Conservation (phyloP, 805 yeast genomes). For the Nakazawaea holstii region DNA sequence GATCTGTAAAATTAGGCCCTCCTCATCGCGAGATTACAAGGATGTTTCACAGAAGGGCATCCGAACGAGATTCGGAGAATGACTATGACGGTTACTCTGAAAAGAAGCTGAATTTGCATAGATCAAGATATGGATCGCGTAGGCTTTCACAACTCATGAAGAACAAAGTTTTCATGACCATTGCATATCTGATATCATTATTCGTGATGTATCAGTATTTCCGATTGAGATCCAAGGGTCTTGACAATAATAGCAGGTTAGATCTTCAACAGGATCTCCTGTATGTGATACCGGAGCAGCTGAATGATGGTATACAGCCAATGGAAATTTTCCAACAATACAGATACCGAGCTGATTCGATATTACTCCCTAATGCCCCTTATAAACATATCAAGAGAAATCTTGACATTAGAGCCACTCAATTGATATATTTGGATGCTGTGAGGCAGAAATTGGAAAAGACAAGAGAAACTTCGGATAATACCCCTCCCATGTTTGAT, state of each 20-base stretch:
- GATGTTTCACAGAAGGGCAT: not conserved
- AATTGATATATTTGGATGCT: slow-evolving; percentile 26
- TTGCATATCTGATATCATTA: not conserved
- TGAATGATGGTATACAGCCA: not conserved
- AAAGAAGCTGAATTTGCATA: not conserved
- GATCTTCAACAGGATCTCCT: not conserved
- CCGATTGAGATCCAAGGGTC: not conserved
- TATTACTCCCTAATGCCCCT: slow-evolving; percentile 33
- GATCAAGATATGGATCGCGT: not conserved
- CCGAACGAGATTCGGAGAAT: not conserved
- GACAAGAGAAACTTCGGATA: slow-evolving; percentile 19
- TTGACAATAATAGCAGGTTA: too few species aligned
- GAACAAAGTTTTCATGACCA: slow-evolving; percentile 1
- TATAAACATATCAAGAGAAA: slow-evolving; percentile 27
- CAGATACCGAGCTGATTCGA: slow-evolving; percentile 25
- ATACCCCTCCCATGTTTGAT: slow-evolving; percentile 28
- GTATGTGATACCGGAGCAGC: not conserved
- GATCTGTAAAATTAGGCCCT: not conserved
- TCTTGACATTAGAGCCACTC: slow-evolving; percentile 28
- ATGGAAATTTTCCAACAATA: slow-evolving; percentile 14
- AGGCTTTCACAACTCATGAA: not conserved
- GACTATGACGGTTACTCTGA: not conserved
- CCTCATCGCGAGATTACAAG: not conserved
- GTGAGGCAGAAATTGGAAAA: slow-evolving; percentile 23
- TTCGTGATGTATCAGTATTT: slow-evolving; percentile 1